Evolutionary conservation across 2,329 filamentous ascomycete genomes (phyloP), one percentile per base, ranked within the genome.

Genomic region (Curvularia verruculosa): DNA sequence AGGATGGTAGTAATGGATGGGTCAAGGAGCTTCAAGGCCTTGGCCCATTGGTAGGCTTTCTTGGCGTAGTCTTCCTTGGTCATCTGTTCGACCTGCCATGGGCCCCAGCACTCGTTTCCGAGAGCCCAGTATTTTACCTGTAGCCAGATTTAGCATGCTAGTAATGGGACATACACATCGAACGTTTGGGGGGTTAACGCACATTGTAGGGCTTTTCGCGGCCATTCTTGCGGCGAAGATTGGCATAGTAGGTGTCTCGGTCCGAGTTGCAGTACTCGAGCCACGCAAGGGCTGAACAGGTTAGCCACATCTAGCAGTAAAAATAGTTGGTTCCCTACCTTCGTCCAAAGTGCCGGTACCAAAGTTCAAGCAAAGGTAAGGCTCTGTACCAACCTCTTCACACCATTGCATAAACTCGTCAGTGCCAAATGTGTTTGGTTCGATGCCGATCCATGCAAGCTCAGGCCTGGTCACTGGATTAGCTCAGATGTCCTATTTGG

Each of bases 331-430:
- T 34, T 21, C 9, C 56, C 31, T 43, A 83, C 81, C 81, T 80
- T 84, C 82, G 55, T 82, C 80, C 15, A 84, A 70, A 18, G 82
- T 84, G 13, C 74, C 90, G 2, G 91, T 95, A 54, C 90, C 91
- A 75, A 95, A 88, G 79, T 95, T 95, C 55, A 95, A 80, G 60
- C 86, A 88, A 39, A 95, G 81, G 73, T 92, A 95, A 4, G 91
- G 91, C 79, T 93, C 89, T 0, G 90, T 89, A 23, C 85, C 85
- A 7, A 92, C 85, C 9, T 85, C 80, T 64, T 88, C 83, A 61
- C 90, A 91, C 90, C 90, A 94, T 65, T 87, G 83, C 83, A 95
- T 85, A 77, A 95, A 95, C 79, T 95, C 91, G 74, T 95, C 90
- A 0, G 91, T 95, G 55, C 91, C 91, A 69, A 95, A 93, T 60